Evolutionary conservation across 306 rosid genomes (phyloP), one percentile per base, ranked within the genome.

Genomic region (Datisca glomerata): DNA sequence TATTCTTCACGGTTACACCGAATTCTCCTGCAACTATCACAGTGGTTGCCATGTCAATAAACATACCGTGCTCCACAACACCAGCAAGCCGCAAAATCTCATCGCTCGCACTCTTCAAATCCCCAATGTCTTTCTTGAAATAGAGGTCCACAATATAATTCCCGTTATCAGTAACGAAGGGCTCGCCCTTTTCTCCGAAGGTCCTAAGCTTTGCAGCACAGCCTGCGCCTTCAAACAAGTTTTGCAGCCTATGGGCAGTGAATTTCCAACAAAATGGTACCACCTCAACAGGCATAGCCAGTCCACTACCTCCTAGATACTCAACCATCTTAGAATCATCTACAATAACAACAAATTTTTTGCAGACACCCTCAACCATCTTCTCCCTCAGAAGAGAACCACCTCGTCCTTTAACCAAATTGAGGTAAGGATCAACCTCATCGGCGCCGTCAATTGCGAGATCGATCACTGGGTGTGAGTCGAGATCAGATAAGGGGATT

Each of bases 1-100:
- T 85, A 29, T 72, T 41, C 63, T 78, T 70, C 48, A 86, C 81
- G 3, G 67, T 72, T 12, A 81, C 33, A 3, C 96, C 96, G 15
- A 81, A 74, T 54, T 86, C 91, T 20, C 86, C 83, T 18, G 96
- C 96, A 25, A 86, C 74, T 43, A 86, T 86, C 21, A 86, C 81
- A 11, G 96, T 81, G 1, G 93, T 80, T 0, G 96, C 93, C 96
- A 85, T 72, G 18, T 71, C 82, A 37, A 85, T 43, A 41, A 85
- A 85, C 96, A 85, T 85, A 2, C 96, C 93, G 55, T 85, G 96
- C 71, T 85, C 96, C 18, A 81, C 96, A 42, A 80, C 96, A 9
- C 96, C 96, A 0, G 93, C 60, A 51, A 77, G 78, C 40, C 70
- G 64, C 72, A 80, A 52, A 72, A 85, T 80, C 0, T 71, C 61